Base-by-base conservation (phyloP, 2,329 filamentous ascomycete species). In the Knufia petricola region DNA sequence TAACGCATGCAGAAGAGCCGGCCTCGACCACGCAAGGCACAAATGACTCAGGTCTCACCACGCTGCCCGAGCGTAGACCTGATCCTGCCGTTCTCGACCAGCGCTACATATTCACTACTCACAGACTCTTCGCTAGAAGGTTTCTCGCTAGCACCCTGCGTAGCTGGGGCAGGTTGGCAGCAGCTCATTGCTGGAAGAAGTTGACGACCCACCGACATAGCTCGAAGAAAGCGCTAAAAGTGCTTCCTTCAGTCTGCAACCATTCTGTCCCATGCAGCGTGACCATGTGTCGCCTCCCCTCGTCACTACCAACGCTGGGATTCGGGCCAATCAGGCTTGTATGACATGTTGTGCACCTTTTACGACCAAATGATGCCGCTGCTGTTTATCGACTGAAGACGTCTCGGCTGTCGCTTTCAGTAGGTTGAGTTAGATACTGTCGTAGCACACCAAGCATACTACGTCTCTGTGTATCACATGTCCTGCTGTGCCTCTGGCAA, bases 261-360 rank as follows among this genome's bases (percentile, higher is more conserved):
- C 17, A 20, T 37, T 37, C 34, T n/a, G 13, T 37, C 34, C 15
- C 34, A 37, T 37, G 17, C 34, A 37, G 34, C 34, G 34, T 37
- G 34, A 41, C 38, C 38, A 24, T 41, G 21, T 20, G 19, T 41
- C 38, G 21, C 38, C 38, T 41, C 38, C 38, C 17, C 38, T 41
- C 34, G 38, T 41, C 38, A 41, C 7, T 41, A 41, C 7, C 38
- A 41, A 41, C 38, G 38, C 38, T 41, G 38, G 21, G 38, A 13
- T 41, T 41, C 38, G 21, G 38, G 38, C 38, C 15, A 41, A 24
- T 41, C 38, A 41, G 38, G 38, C 38, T 41, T 41, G 38, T 41
- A 41, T 41, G 21, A 41, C 38, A 20, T 41, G 21, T 41, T 41
- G 34, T 37, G 34, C 34, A n/a, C 34, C n/a, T 37, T 20, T 37